Conservation (phyloP, 495 filamentous ascomycete genomes). For the Pseudevernia furfuracea region DNA sequence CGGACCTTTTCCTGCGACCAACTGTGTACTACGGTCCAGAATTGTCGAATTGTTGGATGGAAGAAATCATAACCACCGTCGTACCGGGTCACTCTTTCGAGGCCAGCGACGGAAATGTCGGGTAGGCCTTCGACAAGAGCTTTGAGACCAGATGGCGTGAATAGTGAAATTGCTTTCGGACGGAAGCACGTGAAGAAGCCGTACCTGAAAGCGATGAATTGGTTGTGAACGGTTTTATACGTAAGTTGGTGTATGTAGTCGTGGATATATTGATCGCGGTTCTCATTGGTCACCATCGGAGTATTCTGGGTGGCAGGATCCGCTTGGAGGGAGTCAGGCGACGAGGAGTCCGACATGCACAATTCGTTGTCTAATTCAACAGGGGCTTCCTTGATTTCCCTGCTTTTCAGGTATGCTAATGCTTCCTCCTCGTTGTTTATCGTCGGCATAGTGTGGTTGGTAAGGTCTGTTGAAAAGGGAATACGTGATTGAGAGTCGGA, state of each 20-base stretch:
- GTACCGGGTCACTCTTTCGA: slow-evolving; percentile 64
- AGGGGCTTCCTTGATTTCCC: neutral
- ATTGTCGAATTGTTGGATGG: slow-evolving; percentile 62
- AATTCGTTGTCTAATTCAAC: neutral
- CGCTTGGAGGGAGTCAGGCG: neutral
- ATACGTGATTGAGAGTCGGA: neutral
- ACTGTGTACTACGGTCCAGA: slow-evolving; percentile 67
- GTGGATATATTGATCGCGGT: slow-evolving; percentile 68
- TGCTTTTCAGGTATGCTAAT: neutral
- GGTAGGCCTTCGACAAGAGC: slow-evolving; percentile 73
- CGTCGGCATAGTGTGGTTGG: neutral
- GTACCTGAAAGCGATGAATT: slow-evolving; percentile 69
- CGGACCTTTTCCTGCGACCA: slow-evolving; percentile 52
- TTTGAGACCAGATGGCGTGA: slow-evolving; percentile 63
- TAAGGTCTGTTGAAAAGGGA: neutral
- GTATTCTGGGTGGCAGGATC: neutral
- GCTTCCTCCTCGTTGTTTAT: neutral
- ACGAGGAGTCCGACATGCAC: neutral
- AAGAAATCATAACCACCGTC: slow-evolving; percentile 64
- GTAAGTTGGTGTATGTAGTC: slow-evolving; percentile 87
- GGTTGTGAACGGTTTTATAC: slow-evolving; percentile 63
- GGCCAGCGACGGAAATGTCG: slow-evolving; percentile 63
- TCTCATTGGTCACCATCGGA: slow-evolving; percentile 61
- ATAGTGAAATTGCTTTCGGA: slow-evolving; percentile 58
- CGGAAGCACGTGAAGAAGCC: slow-evolving; percentile 77